phyloP scores from a whole-genome alignment of 441 rosid genomes.

The Daphne laureola region DNA sequence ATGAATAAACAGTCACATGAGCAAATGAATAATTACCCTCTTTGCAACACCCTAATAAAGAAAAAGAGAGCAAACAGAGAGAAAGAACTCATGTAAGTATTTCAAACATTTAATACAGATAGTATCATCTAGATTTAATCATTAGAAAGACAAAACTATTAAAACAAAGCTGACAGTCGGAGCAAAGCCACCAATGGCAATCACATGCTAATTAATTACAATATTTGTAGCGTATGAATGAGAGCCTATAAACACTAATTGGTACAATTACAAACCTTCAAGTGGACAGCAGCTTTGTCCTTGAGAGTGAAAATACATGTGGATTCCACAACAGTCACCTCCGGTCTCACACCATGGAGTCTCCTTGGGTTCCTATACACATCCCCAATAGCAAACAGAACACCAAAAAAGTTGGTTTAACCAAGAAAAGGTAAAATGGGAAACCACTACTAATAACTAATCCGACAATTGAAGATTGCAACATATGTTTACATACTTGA shows the following conservation, averaged over 20 bases:
- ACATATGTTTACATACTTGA: slow-evolving; percentile 48
- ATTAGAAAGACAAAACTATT: background rate
- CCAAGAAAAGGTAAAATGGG: too few relatives aligned
- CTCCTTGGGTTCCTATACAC: slow-evolving; percentile 72
- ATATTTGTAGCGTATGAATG: background rate
- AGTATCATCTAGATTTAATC: background rate
- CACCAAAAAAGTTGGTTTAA: too few relatives aligned
- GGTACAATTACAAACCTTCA: slow-evolving; percentile 43
- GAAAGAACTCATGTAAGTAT: background rate
- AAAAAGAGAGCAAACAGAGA: background rate
- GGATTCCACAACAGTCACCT: slow-evolving; percentile 85
- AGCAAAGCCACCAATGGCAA: background rate
- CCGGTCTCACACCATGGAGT: slow-evolving; percentile 90
- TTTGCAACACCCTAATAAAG: slow-evolving; percentile 70
- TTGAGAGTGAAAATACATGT: slow-evolving; percentile 92
- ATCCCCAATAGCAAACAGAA: too few relatives aligned
- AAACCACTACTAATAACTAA: too few relatives aligned
- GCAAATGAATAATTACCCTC: slow-evolving; percentile 67
- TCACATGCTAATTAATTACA: background rate
- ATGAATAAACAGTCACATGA: too few relatives aligned
- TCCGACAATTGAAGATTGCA: too few relatives aligned
- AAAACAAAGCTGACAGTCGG: too few relatives aligned
- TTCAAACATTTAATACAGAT: background rate
- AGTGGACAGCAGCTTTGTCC: slow-evolving; percentile 93
- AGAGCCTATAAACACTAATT: background rate